phyloP scores from a whole-genome alignment of 768 basidiomycete species.

The Cantharellus anzutake region DNA sequence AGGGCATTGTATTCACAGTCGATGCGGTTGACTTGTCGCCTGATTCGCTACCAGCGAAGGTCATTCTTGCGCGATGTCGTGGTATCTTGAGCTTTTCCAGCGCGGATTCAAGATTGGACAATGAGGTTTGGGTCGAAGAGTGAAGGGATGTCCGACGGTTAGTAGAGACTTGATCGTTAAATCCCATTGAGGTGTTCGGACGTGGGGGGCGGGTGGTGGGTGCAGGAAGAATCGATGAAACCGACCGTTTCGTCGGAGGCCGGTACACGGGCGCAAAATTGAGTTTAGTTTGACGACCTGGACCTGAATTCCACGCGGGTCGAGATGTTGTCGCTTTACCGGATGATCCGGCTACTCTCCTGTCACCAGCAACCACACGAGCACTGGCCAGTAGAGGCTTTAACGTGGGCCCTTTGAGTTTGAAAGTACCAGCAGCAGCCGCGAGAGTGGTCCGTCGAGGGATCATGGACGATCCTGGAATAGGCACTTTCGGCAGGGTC shows the following conservation, averaged over 20 bases:
- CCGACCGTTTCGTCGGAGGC: background rate
- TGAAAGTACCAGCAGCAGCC: background rate
- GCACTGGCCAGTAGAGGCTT: background rate
- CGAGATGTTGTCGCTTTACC: background rate
- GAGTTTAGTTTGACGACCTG: background rate
- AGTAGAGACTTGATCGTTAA: background rate
- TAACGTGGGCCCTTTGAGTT: background rate
- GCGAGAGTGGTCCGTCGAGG: background rate
- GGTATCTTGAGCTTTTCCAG: slow-evolving; percentile 52
- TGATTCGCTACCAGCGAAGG: background rate
- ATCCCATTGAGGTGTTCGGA: background rate
- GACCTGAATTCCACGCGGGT: background rate
- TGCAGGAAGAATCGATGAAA: background rate
- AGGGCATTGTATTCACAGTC: background rate
- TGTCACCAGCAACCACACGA: background rate
- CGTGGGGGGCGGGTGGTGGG: background rate
- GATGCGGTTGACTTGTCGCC: background rate
- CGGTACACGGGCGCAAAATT: background rate
- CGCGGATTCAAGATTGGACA: slow-evolving; percentile 48
- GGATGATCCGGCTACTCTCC: background rate
- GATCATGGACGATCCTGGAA: background rate
- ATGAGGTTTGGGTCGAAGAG: slow-evolving; percentile 18
- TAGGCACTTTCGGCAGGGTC: background rate
- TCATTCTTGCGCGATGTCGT: slow-evolving; percentile 18
- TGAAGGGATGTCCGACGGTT: background rate